Evolutionary conservation across 257 asterid genomes (phyloP), one percentile per base, ranked within the genome.

Genomic region (Misopates orontium): DNA sequence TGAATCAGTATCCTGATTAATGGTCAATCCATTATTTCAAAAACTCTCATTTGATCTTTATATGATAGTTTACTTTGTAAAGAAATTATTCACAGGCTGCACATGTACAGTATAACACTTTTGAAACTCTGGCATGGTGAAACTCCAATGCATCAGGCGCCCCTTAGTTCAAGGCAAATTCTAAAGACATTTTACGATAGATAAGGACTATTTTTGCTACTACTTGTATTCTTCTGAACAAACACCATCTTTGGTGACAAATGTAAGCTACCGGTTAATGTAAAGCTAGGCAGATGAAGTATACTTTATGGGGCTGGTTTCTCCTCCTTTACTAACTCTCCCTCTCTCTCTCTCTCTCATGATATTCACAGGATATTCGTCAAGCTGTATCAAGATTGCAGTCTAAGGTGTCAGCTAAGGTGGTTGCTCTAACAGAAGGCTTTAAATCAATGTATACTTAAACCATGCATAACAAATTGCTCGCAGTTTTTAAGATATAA

Each of bases 381-480:
- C 84, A 80, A 81, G 97, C 94, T 61, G 88, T 83, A 16, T 70
- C 85, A 1, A 82, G 69, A 53, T 71, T 93, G 85, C 97, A 93
- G 73, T 68, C 87, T 0, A 80, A 77, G 78, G 91, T 90, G 31
- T 77, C 95, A 4, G 95, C 85, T 60, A 93, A 93, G 69, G 99
- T 93, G 80, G 74, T 81, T 73, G 84, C 84, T 56, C 85, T 93
- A 49, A 84, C 95, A 4, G 97, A 93, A 73, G 99, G 97, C 69
- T 93, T 93, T 48, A 90, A 86, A 76, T 90, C 99, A n/a, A 62
- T 59, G 83, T 71, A 93, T 79, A n/a, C 85, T 17, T 85, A 77
- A 48, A 31, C 42, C 42, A 36, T 8, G 48, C 31, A 3, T 18
- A 10, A 18, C 12, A 32, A 17, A 9, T 63, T 54, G 63, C 73